Percentiles rank a stretch among this genome's conserved stretches.
These are phyloP conservation scores for Brassica cretica DNA, from an alignment of 345 rosid genomes.

Conservation along the genomic window DNA sequence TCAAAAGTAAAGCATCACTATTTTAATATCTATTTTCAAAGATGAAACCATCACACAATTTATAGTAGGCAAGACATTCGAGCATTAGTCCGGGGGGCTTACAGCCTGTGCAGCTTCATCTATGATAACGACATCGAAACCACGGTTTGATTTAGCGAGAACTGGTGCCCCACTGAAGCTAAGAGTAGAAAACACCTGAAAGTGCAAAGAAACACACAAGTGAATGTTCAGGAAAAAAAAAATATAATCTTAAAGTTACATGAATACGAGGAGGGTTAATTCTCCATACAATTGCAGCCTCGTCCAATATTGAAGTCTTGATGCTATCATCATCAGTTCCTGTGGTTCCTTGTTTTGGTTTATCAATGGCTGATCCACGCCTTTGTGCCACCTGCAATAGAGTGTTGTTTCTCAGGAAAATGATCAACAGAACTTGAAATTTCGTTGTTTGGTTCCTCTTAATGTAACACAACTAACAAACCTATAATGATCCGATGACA, in stretches of 20 bases:
- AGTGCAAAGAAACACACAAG: slow-evolving; percentile 28
- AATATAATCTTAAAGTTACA: slow-evolving; percentile 6
- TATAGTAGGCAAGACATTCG: slow-evolving; percentile 3
- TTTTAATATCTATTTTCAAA: not conserved
- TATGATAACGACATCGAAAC: slow-evolving; percentile 93
- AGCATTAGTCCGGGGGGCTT: slow-evolving; percentile 39
- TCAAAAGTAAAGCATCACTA: not conserved
- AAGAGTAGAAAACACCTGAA: slow-evolving; percentile 88
- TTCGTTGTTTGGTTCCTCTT: not conserved
- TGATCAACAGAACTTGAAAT: not conserved
- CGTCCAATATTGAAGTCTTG: slow-evolving; percentile 76
- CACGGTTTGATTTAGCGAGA: slow-evolving; percentile 61
- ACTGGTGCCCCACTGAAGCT: slow-evolving; percentile 91
- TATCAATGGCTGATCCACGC: slow-evolving; percentile 62
- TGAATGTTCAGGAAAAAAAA: not conserved
- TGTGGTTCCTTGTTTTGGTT: slow-evolving; percentile 67
- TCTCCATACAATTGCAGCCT: slow-evolving; percentile 77
- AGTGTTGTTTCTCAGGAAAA: slow-evolving; percentile 23
- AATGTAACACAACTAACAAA: not conserved
- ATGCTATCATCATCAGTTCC: slow-evolving; percentile 71
- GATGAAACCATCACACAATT: not conserved
- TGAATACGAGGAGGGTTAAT: slow-evolving; percentile 25
- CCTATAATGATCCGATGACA: not conserved
- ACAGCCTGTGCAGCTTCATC: slow-evolving; percentile 99
- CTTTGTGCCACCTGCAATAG: slow-evolving; percentile 72